Evolutionary conservation across 306 rosid species (phyloP).

Genomic region (Dryas alaskensis): DNA sequence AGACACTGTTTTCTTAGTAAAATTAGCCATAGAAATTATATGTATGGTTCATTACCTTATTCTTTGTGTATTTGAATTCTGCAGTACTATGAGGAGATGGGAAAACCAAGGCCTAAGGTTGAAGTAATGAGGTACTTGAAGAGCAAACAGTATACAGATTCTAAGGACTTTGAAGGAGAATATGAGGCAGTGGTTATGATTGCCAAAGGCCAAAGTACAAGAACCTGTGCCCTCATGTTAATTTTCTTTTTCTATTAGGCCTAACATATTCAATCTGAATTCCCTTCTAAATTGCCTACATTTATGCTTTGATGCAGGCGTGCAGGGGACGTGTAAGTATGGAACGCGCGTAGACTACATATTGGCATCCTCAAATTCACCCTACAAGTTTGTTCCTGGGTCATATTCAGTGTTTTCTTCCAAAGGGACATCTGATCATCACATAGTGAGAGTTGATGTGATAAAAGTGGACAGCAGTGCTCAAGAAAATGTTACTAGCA

Average conservation of each 20-base stretch:
- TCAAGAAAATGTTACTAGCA: slow-evolving; percentile 33
- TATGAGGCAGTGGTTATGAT: slow-evolving; percentile 83
- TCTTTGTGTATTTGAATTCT: slow-evolving; percentile 7
- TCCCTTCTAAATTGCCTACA: neutral
- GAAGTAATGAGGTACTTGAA: slow-evolving; percentile 74
- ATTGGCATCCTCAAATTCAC: slow-evolving; percentile 65
- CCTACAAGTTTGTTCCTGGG: slow-evolving; percentile 73
- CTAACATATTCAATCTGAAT: neutral
- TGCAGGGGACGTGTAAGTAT: slow-evolving; percentile 95
- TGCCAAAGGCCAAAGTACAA: slow-evolving; percentile 96
- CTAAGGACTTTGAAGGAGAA: slow-evolving; percentile 77
- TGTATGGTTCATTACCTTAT: neutral
- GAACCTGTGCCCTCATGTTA: neutral
- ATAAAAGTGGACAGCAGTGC: slow-evolving; percentile 34
- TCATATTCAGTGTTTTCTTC: slow-evolving; percentile 90
- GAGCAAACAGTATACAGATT: slow-evolving; percentile 69
- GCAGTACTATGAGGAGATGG: slow-evolving; percentile 81
- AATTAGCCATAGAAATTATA: neutral
- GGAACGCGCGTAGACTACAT: slow-evolving; percentile 95
- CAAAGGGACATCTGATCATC: slow-evolving; percentile 98
- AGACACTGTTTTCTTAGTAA: neutral
- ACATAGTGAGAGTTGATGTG: slow-evolving; percentile 82
- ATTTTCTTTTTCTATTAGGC: neutral
- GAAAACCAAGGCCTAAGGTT: slow-evolving; percentile 81
- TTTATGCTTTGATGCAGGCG: slow-evolving; percentile 49